Percentiles rank a stretch among this genome's conserved stretches.
Conservation (phyloP, 345 rosid genomes). For the Pugionium dolabratum region DNA sequence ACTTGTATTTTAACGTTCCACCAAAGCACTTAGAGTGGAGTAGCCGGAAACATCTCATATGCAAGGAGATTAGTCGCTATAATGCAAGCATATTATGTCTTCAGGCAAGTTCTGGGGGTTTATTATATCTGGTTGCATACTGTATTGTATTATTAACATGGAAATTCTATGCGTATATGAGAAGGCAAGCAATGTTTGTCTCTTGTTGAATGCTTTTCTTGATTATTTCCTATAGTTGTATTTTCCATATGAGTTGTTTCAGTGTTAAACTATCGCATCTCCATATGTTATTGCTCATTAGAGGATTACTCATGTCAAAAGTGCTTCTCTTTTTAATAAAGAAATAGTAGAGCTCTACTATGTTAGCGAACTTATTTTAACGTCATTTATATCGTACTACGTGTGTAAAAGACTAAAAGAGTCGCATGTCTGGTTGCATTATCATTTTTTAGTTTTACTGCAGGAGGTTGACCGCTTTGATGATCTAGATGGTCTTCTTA, state of each 20-base stretch:
- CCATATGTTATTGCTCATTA: constrained; percentile 12
- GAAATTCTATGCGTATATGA: constrained; percentile 7
- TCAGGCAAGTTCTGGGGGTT: constrained; percentile 55
- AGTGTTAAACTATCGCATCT: background rate
- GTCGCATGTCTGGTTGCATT: constrained; percentile 1
- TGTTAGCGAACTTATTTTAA: background rate
- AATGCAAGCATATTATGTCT: constrained; percentile 67
- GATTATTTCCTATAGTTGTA: background rate
- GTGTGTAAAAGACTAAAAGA: background rate
- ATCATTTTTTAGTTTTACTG: constrained; percentile 24
- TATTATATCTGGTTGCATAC: constrained; percentile 5
- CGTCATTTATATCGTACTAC: background rate
- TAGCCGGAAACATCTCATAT: constrained; percentile 60
- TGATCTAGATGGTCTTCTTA: constrained; percentile 56
- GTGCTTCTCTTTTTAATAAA: background rate
- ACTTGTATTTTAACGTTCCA: constrained; percentile 52
- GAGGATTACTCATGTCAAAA: background rate
- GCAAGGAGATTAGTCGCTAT: constrained; percentile 57
- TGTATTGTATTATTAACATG: constrained; percentile 2
- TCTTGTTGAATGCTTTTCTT: constrained; percentile 7
- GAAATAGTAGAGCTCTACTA: constrained; percentile 1
- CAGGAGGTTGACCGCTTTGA: constrained; percentile 77
- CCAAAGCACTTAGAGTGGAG: constrained; percentile 56
- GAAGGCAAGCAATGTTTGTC: constrained; percentile 1
- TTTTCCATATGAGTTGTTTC: constrained; percentile 2